phyloP scores from a whole-genome alignment of 345 rosid species.

The Aquilaria sinensis region DNA sequence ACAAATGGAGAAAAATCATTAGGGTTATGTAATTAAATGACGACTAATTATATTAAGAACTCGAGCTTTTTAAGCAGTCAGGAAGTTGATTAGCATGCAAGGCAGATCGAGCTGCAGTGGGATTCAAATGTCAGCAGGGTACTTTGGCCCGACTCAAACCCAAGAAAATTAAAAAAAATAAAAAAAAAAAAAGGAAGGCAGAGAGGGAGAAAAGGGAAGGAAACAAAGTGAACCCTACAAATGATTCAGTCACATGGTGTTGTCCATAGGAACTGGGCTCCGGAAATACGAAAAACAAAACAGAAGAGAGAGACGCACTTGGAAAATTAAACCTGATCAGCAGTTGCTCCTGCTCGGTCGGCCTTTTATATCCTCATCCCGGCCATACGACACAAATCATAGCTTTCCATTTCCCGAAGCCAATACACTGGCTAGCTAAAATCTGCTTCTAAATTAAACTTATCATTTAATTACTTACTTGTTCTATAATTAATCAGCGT shows the following conservation, averaged over 20 bases:
- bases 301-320: slow-evolving; percentile 26
- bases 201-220: slow-evolving; percentile 26
- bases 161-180: slow-evolving; percentile 14
- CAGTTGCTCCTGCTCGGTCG: no score
- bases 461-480: neutral
- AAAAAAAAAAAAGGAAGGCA: slow-evolving; percentile 2
- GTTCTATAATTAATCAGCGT: neutral
- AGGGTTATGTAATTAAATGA: slow-evolving; percentile 21
- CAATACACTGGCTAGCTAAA: slow-evolving; percentile 21
- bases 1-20: neutral
- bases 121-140: neutral
- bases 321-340: slow-evolving; percentile 6
- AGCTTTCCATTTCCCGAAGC: slow-evolving; percentile 44
- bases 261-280: slow-evolving; percentile 22
- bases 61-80: slow-evolving; percentile 13
- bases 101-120: no score
- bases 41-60: slow-evolving; percentile 13
- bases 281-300: slow-evolving; percentile 14
- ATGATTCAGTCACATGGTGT: slow-evolving; percentile 73
- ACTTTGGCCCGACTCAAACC: neutral
- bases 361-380: slow-evolving; percentile 24
- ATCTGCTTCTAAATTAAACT: slow-evolving; percentile 3
- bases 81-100: neutral
- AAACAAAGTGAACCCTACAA: slow-evolving; percentile 53
- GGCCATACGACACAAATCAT: slow-evolving; percentile 42